A percentile compares a stretch with the other conserved stretches of the same genome.
Conservation (phyloP, 768 basidiomycete genomes). For the Leucosporidium creatinivorum region DNA sequence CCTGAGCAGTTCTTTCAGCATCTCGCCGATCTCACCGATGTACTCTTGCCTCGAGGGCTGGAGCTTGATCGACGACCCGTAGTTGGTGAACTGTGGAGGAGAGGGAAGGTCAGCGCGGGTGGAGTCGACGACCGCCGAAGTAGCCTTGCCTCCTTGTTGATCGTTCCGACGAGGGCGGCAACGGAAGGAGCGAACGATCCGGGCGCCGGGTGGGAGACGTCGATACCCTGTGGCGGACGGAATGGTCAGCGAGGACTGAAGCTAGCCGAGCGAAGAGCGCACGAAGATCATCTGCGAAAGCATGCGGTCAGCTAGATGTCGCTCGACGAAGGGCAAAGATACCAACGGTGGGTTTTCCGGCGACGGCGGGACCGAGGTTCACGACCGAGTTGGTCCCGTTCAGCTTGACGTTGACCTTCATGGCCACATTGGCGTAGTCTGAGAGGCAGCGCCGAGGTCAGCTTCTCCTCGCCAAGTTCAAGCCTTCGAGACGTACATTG, state of each 20-base stretch:
- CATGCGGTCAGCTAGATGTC: too few relatives aligned
- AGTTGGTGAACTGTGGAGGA: neutral
- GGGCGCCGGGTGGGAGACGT: conserved; percentile 12
- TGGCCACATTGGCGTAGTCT: conserved; percentile 10
- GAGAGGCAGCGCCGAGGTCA: neutral
- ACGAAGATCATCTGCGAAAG: conserved; percentile 15
- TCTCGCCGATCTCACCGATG: neutral
- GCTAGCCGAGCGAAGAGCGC: too few relatives aligned
- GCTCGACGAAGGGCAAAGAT: too few relatives aligned
- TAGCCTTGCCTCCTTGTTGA: neutral
- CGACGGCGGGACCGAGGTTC: neutral
- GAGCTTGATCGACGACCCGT: neutral
- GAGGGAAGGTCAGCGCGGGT: too few relatives aligned
- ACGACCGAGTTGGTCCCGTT: conserved; percentile 4
- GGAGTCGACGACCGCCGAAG: neutral
- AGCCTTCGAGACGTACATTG: neutral
- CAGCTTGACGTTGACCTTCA: conserved; percentile 19
- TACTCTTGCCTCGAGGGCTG: neutral
- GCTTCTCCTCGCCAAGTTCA: neutral
- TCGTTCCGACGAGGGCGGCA: conserved; percentile 6
- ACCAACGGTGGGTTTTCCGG: too few relatives aligned
- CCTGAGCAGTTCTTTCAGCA: neutral
- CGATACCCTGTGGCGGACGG: too few relatives aligned
- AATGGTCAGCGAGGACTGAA: too few relatives aligned
- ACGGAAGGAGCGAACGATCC: conserved; percentile 6